Percentiles rank a stretch among this genome's conserved stretches.
These are phyloP conservation scores for Lactifluus pinguis DNA, from an alignment of 768 basidiomycete species.

Conservation along the genomic window DNA sequence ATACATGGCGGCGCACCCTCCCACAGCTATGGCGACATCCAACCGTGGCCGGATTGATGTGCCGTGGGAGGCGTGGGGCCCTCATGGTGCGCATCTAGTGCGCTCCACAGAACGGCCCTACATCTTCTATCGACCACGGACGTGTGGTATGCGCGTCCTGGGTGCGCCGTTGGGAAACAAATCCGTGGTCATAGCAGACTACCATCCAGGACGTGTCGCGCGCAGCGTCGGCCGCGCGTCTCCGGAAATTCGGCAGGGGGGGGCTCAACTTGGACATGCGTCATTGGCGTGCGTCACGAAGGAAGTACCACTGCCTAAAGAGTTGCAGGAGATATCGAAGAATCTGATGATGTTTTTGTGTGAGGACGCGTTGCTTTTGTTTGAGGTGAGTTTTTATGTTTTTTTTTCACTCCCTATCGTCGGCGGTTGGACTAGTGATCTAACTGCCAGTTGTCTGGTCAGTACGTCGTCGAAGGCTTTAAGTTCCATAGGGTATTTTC, in stretches of 20 bases:
- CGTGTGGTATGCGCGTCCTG: slow-evolving; percentile 10
- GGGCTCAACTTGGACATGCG: neutral
- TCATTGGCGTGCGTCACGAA: neutral
- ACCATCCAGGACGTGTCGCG: slow-evolving; percentile 6
- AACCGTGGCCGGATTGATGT: neutral
- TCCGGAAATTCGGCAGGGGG: neutral
- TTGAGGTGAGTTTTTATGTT: slow-evolving; percentile 10
- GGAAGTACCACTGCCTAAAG: slow-evolving; percentile 6
- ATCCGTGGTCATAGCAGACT: slow-evolving; percentile 1
- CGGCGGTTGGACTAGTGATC: neutral
- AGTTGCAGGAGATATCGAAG: slow-evolving; percentile 1
- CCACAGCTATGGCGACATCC: neutral
- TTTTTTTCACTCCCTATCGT: too few relatives aligned
- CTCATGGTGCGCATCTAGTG: slow-evolving; percentile 4
- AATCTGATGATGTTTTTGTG: slow-evolving; percentile 12
- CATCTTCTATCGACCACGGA: slow-evolving; percentile 3
- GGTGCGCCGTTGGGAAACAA: neutral
- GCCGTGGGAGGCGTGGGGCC: slow-evolving; percentile 10
- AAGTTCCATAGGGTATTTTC: slow-evolving; percentile 7
- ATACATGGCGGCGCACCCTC: slow-evolving; percentile 2
- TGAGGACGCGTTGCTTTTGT: slow-evolving; percentile 12
- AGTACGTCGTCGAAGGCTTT: slow-evolving; percentile 11
- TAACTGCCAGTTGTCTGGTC: neutral
- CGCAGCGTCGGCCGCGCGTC: neutral
- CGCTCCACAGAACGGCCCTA: neutral